These are phyloP conservation scores for Colletotrichum spaethianum DNA, from an alignment of 2,329 filamentous ascomycete genomes.

Conservation along the genomic window DNA sequence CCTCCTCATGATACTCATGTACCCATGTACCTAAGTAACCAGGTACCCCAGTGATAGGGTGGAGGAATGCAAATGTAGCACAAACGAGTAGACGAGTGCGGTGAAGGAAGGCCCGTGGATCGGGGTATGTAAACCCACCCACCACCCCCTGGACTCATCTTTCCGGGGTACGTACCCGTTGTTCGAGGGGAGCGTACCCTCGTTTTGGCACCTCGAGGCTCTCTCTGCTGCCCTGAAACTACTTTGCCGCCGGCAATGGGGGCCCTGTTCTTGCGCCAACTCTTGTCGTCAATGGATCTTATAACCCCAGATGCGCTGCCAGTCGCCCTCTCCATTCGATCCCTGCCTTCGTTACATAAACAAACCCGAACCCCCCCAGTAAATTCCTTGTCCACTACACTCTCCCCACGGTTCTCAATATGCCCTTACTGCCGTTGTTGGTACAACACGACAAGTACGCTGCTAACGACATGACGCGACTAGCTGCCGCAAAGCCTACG, in stretches of 20 bases:
- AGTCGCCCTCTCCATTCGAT: slow-evolving; percentile 26
- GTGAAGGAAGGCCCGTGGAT: too few relatives aligned
- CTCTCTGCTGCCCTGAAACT: slow-evolving; percentile 41
- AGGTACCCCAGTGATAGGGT: too few relatives aligned
- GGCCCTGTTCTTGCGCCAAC: slow-evolving; percentile 37
- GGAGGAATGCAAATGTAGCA: too few relatives aligned
- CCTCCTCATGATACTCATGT: too few relatives aligned
- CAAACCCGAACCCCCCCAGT: too few relatives aligned
- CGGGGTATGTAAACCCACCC: too few relatives aligned
- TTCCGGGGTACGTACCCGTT: too few relatives aligned
- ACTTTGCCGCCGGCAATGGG: slow-evolving; percentile 41
- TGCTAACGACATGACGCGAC: slow-evolving; percentile 55
- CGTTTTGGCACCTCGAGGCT: slow-evolving; percentile 8
- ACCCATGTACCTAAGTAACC: too few relatives aligned
- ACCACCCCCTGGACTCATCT: slow-evolving; percentile 6
- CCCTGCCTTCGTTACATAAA: slow-evolving; percentile 35
- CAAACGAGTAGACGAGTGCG: too few relatives aligned
- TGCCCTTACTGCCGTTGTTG: slow-evolving; percentile 40
- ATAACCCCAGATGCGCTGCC: slow-evolving; percentile 41
- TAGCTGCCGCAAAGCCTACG: slow-evolving; percentile 59
- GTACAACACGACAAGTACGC: slow-evolving; percentile 36
- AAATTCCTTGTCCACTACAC: slow-evolving; percentile 13
- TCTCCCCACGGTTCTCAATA: slow-evolving; percentile 27
- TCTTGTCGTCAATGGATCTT: slow-evolving; percentile 38
- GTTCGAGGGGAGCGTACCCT: too few relatives aligned